These are phyloP conservation scores for Sarocladiaceae sp. DNA, from an alignment of 2,329 filamentous ascomycete species.

Conservation along the genomic window DNA sequence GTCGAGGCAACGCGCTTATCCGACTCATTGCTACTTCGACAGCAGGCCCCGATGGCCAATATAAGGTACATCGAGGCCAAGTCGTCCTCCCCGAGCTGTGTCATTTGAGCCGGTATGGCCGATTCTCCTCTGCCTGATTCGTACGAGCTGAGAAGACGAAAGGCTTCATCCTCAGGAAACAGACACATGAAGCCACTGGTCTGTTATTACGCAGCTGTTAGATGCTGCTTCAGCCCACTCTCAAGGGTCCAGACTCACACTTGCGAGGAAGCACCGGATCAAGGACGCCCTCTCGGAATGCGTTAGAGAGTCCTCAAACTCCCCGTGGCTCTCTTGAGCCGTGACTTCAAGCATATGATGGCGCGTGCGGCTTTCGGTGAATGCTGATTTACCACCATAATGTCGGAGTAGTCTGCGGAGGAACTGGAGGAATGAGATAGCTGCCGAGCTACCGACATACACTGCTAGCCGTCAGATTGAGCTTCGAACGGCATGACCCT, in stretches of 20 bases:
- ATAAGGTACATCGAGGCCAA: conserved; percentile 1
- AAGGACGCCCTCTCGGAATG: background rate
- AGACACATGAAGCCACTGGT: conserved; percentile 5
- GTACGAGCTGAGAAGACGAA: background rate
- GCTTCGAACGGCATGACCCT: background rate
- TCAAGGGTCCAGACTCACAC: background rate
- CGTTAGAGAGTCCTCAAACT: conserved; percentile 4
- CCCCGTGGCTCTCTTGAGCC: conserved; percentile 3
- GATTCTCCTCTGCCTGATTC: conserved; percentile 1
- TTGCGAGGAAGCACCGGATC: conserved; percentile 2
- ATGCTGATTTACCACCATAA: conserved; percentile 4
- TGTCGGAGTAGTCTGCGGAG: conserved; percentile 3
- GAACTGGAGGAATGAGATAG: conserved; percentile 7
- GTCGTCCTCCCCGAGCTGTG: background rate
- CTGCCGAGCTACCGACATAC: conserved; percentile 7
- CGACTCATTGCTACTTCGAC: background rate
- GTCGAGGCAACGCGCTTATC: conserved; percentile 3
- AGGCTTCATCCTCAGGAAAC: background rate
- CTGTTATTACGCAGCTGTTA: background rate
- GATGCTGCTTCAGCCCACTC: no score
- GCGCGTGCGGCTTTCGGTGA: conserved; percentile 4
- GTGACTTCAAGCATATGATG: conserved; percentile 8
- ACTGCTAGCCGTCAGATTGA: background rate
- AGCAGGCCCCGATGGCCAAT: conserved; percentile 1
- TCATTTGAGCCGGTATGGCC: background rate